Percentiles rank a stretch among this genome's conserved stretches.
Evolutionary conservation across 2,329 filamentous ascomycete genomes (phyloP).

Genomic region (Cadophora gregata): DNA sequence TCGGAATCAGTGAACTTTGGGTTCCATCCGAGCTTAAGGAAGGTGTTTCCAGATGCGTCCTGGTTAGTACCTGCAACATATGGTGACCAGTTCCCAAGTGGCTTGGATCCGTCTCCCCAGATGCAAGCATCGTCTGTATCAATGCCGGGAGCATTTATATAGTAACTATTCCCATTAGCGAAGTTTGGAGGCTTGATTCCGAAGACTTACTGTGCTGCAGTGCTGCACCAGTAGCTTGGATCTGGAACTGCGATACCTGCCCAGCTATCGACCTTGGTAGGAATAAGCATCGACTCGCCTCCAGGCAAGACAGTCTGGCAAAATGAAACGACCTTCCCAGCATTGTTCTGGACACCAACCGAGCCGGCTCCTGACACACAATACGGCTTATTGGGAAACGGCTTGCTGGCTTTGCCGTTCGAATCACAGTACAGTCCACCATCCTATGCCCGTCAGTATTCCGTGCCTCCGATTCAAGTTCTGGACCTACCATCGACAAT

Average conservation of each 20-base stretch:
- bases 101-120: slow-evolving; percentile 69
- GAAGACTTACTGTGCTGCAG: slow-evolving; percentile 72
- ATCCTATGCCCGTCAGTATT: slow-evolving; percentile 54
- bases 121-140: slow-evolving; percentile 65
- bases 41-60: slow-evolving; percentile 67
- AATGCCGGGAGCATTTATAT: slow-evolving; percentile 77
- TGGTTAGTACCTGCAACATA: slow-evolving; percentile 81
- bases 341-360: slow-evolving; percentile 71
- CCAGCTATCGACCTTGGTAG: slow-evolving; percentile 65
- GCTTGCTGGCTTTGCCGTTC: slow-evolving; percentile 69
- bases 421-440: slow-evolving; percentile 76
- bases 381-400: slow-evolving; percentile 70
- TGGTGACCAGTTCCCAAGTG: slow-evolving; percentile 77
- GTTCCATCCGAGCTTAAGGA: slow-evolving; percentile 79
- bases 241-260: slow-evolving; percentile 74
- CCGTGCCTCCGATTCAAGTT: not conserved
- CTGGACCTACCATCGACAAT: slow-evolving; percentile 68
- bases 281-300: slow-evolving; percentile 83
- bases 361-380: slow-evolving; percentile 73
- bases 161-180: slow-evolving; percentile 60
- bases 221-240: slow-evolving; percentile 71
- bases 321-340: slow-evolving; percentile 67
- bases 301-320: slow-evolving; percentile 82
- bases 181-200: slow-evolving; percentile 18
- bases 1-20: slow-evolving; percentile 68